Conservation (phyloP, 345 rosid species). For the Salix suchowensis region DNA sequence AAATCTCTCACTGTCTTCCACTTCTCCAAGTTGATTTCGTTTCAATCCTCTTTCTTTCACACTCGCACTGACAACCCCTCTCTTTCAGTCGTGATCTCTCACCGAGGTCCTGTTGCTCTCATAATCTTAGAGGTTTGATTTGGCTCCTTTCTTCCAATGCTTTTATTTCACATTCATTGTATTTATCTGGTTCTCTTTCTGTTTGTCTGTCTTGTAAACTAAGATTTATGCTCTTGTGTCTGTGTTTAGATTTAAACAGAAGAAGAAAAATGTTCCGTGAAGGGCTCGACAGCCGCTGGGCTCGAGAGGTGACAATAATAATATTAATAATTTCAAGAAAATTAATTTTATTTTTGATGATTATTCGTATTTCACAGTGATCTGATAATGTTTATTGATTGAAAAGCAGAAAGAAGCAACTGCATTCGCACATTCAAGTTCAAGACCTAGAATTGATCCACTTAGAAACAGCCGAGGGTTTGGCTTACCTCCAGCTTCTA, state of each 20-base stretch:
- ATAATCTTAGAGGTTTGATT: conserved; percentile 14
- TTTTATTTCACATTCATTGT: background rate
- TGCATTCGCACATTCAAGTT: conserved; percentile 30
- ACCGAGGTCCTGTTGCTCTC: background rate
- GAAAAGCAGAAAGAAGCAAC: conserved; percentile 32
- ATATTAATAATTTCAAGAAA: too few relatives aligned
- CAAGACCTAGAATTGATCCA: conserved; percentile 35
- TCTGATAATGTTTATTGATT: background rate
- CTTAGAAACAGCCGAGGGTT: conserved; percentile 36
- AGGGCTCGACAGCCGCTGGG: conserved; percentile 55
- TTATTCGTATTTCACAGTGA: background rate
- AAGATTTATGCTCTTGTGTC: background rate
- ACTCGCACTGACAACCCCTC: background rate
- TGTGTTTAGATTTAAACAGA: conserved; percentile 1
- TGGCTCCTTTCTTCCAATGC: background rate
- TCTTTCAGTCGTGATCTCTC: background rate
- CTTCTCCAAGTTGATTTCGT: conserved; percentile 20
- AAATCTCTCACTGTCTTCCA: conserved; percentile 7
- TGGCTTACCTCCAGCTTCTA: conserved; percentile 52
- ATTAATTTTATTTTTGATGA: background rate
- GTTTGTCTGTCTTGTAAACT: background rate
- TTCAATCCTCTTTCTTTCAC: background rate
- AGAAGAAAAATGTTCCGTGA: conserved; percentile 38
- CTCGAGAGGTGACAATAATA: conserved; percentile 29
- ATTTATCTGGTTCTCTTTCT: background rate